These are phyloP conservation scores for Xerophyta viscosa DNA, from an alignment of 106 monocot genomes.

Conservation along the genomic window DNA sequence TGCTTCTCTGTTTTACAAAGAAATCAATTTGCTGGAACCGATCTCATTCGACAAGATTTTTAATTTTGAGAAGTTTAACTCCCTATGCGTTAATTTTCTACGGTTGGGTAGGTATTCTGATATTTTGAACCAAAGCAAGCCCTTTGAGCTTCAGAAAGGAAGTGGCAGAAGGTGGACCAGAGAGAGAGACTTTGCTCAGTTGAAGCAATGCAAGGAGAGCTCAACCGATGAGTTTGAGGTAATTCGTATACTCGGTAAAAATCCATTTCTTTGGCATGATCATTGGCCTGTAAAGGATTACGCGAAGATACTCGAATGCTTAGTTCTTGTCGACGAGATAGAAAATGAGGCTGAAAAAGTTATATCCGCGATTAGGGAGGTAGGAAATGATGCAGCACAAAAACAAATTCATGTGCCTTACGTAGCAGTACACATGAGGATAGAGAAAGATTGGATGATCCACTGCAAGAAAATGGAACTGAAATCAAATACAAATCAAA, in stretches of 20 bases:
- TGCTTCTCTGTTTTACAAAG: slow-evolving; percentile 86
- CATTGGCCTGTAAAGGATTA: slow-evolving; percentile 90
- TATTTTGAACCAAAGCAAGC: slow-evolving; percentile 34
- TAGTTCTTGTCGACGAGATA: slow-evolving; percentile 67
- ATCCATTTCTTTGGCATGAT: slow-evolving; percentile 95
- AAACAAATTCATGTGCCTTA: slow-evolving; percentile 31
- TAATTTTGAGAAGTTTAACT: slow-evolving; percentile 69
- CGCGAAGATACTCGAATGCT: slow-evolving; percentile 65
- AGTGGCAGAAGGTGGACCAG: slow-evolving; percentile 92
- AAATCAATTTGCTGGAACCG: slow-evolving; percentile 60
- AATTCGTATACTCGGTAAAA: slow-evolving; percentile 58
- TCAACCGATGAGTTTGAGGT: slow-evolving; percentile 41
- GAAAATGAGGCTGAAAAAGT: slow-evolving; percentile 55
- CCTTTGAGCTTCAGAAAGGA: slow-evolving; percentile 69
- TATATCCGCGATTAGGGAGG: slow-evolving; percentile 56
- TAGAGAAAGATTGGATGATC: slow-evolving; percentile 98
- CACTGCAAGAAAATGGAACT: slow-evolving; percentile 91
- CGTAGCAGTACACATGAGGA: slow-evolving; percentile 91
- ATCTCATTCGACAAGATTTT: slow-evolving; percentile 76
- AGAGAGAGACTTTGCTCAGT: slow-evolving; percentile 69
- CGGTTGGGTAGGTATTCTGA: slow-evolving; percentile 46
- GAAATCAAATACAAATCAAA: slow-evolving; percentile 44
- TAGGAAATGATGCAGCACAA: slow-evolving; percentile 15
- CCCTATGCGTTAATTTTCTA: slow-evolving; percentile 55
- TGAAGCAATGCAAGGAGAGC: slow-evolving; percentile 30